A percentile compares a stretch with the other conserved stretches of the same genome.
phyloP scores from a whole-genome alignment of 2,329 filamentous ascomycete genomes.

The Trichoderma lentiforme region DNA sequence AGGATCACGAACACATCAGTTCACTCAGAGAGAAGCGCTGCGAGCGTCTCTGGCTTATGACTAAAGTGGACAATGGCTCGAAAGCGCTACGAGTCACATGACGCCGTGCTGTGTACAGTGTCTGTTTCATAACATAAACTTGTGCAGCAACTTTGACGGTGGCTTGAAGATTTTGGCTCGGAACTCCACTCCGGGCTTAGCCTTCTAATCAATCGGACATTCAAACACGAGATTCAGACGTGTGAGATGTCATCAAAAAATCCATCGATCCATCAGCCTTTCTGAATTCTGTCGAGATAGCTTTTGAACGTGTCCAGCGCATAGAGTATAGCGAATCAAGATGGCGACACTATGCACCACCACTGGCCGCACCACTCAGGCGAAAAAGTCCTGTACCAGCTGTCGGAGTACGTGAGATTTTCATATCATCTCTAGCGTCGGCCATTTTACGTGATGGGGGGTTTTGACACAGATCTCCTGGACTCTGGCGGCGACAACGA shows the following conservation, averaged over 20 bases:
- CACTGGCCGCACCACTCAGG: neutral
- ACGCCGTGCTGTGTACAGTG: neutral
- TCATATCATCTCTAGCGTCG: neutral
- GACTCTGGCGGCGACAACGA: neutral
- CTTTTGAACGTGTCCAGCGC: neutral
- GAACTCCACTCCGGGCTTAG: neutral
- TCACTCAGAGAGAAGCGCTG: neutral
- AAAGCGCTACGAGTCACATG: neutral
- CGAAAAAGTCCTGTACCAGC: slow-evolving; percentile 4
- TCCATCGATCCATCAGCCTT: neutral
- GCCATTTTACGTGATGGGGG: neutral
- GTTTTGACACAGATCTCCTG: neutral
- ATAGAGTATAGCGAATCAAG: too few relatives aligned
- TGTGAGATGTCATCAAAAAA: neutral
- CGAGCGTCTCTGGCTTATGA: neutral
- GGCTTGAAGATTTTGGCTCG: neutral
- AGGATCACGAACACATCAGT: neutral
- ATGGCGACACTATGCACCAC: slow-evolving; percentile 1
- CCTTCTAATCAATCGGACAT: neutral
- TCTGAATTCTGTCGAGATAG: neutral
- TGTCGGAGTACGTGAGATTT: slow-evolving; percentile 14
- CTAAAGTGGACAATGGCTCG: neutral
- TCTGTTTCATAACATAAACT: neutral
- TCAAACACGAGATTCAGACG: neutral
- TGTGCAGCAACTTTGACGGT: neutral